A percentile compares a stretch with the other conserved stretches of the same genome.
Conservation (phyloP, 768 basidiomycete species). For the Hericium rajendrae region DNA sequence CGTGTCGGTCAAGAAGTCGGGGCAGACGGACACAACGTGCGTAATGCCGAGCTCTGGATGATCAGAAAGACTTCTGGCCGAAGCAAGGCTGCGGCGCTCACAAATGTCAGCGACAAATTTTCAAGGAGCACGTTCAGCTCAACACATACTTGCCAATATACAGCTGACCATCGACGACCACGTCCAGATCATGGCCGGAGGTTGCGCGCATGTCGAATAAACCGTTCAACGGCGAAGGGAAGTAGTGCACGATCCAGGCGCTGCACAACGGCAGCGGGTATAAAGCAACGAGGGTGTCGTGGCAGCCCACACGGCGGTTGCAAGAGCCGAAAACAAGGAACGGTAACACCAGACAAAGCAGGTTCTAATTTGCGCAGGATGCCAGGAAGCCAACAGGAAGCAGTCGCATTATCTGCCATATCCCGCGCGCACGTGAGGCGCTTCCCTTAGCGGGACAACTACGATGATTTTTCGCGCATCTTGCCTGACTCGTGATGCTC, state of each 20-base stretch:
- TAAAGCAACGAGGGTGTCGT: neutral
- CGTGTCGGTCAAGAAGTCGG: conserved; percentile 48
- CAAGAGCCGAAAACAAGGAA: neutral
- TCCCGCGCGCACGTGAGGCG: neutral
- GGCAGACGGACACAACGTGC: conserved; percentile 72
- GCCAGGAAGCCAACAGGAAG: neutral
- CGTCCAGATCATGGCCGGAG: conserved; percentile 8
- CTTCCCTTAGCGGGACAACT: neutral
- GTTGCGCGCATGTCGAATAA: conserved; percentile 5
- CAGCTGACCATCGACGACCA: conserved; percentile 10
- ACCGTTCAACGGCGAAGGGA: neutral
- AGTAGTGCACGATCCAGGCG: neutral
- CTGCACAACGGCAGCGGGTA: neutral
- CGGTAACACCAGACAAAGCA: neutral
- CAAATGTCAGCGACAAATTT: neutral
- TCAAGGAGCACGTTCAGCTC: neutral
- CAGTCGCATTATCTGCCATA: neutral
- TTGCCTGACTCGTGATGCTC: neutral
- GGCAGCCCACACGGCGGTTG: neutral
- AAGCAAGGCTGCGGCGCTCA: conserved; percentile 4
- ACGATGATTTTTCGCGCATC: neutral
- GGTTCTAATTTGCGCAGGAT: neutral
- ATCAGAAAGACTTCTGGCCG: conserved; percentile 7
- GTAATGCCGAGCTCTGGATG: conserved; percentile 60
- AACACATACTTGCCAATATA: conserved; percentile 14